phyloP scores from a whole-genome alignment of 768 basidiomycete genomes.

The Mrakia blollopis region DNA sequence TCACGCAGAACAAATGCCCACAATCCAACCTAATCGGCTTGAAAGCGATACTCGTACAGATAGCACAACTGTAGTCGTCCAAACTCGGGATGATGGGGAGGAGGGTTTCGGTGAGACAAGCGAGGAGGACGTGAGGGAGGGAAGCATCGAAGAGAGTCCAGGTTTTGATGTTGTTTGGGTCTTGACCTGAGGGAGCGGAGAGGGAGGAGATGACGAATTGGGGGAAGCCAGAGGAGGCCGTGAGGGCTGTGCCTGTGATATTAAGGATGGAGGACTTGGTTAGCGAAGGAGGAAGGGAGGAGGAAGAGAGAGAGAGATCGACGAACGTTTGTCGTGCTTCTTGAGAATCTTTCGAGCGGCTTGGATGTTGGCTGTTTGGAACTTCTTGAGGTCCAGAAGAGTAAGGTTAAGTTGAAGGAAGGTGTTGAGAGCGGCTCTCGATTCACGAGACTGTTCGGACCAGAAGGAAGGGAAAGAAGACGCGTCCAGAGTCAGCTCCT shows the following conservation, averaged over 20 bases:
- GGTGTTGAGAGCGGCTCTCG: constrained; percentile 57
- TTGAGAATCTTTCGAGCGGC: constrained; percentile 89
- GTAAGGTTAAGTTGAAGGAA: constrained; percentile 74
- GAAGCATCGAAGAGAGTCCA: constrained; percentile 47
- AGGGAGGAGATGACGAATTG: constrained; percentile 44
- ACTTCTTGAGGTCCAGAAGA: constrained; percentile 79
- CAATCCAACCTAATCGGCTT: constrained; percentile 67
- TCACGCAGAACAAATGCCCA: constrained; percentile 55
- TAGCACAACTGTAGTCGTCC: constrained; percentile 70
- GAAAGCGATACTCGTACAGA: constrained; percentile 86
- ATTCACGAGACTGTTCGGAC: constrained; percentile 49
- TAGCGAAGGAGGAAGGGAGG: neutral
- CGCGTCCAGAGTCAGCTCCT: neutral
- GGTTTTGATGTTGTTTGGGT: constrained; percentile 38
- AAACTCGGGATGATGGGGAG: constrained; percentile 67
- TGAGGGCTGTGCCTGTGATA: constrained; percentile 63
- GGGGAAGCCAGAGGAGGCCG: constrained; percentile 52
- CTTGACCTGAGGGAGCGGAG: constrained; percentile 36
- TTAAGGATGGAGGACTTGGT: neutral
- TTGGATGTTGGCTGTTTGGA: constrained; percentile 77
- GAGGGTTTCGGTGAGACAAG: constrained; percentile 74
- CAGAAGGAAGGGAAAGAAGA: neutral
- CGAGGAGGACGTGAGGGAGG: constrained; percentile 63
- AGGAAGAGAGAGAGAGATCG: neutral
- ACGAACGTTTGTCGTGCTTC: constrained; percentile 71